Evolutionary conservation across 208 protist species (phyloP).

Genomic region (Acanthamoeba healyi): DNA sequence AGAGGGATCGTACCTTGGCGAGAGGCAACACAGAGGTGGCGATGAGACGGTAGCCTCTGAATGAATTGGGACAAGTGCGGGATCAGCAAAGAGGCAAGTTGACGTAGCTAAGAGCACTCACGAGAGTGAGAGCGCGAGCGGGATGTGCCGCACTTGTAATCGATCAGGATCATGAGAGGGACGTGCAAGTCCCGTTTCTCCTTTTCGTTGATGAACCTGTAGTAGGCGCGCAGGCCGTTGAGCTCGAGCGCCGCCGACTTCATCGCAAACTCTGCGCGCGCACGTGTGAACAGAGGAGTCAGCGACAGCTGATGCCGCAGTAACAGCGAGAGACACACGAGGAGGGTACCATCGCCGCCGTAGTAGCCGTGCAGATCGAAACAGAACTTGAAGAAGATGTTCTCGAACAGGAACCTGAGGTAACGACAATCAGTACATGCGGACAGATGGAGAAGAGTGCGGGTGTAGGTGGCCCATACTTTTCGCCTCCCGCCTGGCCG

Average conservation of each 20-base stretch:
- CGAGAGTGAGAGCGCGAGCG: background rate
- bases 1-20: background rate
- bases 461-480: conserved; percentile 76
- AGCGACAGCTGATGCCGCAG: too few relatives aligned
- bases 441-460: background rate
- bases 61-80: too few relatives aligned
- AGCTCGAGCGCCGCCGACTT: conserved; percentile 56
- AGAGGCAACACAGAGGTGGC: conserved; percentile 67
- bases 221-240: conserved; percentile 66
- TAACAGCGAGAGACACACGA: too few relatives aligned
- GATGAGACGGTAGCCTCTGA: conserved; percentile 64
- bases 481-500: conserved; percentile 84
- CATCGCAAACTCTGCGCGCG: conserved; percentile 64
- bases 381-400: conserved; percentile 81
- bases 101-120: too few relatives aligned
- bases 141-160: conserved; percentile 31
- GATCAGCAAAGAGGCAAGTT: background rate
- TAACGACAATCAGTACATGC: background rate
- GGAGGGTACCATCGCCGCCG: conserved; percentile 78
- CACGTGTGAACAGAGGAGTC: too few relatives aligned
- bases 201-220: conserved; percentile 45
- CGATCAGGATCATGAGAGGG: conserved; percentile 71
- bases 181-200: conserved; percentile 51
- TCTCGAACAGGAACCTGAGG: conserved; percentile 73
- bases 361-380: conserved; percentile 83